A percentile compares a stretch with the other conserved stretches of the same genome.
These are phyloP conservation scores for Iberis pinnata DNA, from an alignment of 345 rosid species.

Conservation along the genomic window DNA sequence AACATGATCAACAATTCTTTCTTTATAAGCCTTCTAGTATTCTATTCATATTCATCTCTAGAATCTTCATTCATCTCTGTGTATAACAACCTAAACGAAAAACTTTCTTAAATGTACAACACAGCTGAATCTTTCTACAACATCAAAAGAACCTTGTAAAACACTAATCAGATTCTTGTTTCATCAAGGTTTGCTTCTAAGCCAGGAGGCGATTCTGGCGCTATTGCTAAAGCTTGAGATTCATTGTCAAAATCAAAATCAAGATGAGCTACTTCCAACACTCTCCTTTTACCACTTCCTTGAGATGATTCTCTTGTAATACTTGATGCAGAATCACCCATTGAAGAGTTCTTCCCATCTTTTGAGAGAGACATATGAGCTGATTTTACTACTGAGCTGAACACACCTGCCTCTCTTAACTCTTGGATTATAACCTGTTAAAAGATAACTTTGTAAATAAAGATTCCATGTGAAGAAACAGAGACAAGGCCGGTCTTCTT, in stretches of 20 bases:
- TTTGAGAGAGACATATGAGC: conserved; percentile 19
- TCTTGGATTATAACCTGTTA: conserved; percentile 69
- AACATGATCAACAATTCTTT: no score
- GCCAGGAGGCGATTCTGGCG: conserved; percentile 30
- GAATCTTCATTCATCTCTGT: conserved; percentile 19
- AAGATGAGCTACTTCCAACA: conserved; percentile 18
- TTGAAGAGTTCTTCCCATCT: conserved; percentile 16
- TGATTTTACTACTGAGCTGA: conserved; percentile 42
- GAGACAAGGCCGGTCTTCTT: no score
- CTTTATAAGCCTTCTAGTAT: no score
- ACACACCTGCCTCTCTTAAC: conserved; percentile 72
- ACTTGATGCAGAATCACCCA: conserved; percentile 2
- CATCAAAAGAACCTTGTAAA: background rate
- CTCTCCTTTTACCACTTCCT: conserved; percentile 20
- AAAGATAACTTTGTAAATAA: no score
- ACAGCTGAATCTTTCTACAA: conserved; percentile 2
- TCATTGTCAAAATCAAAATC: conserved; percentile 8
- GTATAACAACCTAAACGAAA: conserved; percentile 26
- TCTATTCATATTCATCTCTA: conserved; percentile 14
- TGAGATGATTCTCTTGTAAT: conserved; percentile 23
- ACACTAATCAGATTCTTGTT: background rate
- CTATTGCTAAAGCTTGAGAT: conserved; percentile 19
- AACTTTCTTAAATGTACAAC: conserved; percentile 27
- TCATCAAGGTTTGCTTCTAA: conserved; percentile 15
- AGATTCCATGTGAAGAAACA: no score